A percentile compares a stretch with the other conserved stretches of the same genome.
These are phyloP conservation scores for Chaetomium strumarium DNA, from an alignment of 2,329 filamentous ascomycete genomes.

Conservation along the genomic window DNA sequence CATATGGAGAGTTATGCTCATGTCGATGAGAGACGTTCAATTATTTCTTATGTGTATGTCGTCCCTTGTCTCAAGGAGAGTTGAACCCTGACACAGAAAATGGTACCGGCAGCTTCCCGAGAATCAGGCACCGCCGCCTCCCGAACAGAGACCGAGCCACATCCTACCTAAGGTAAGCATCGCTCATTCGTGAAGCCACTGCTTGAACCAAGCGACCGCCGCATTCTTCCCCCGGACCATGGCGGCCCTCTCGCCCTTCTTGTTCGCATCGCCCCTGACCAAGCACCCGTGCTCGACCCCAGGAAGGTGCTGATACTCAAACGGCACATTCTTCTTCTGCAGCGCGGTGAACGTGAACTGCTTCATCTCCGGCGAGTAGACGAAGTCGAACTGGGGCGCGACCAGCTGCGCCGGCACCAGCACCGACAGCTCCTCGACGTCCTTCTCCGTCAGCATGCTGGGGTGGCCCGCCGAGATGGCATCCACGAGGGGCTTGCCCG, in stretches of 20 bases:
- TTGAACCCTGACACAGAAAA: too few relatives aligned
- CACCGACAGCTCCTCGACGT: constrained; percentile 37
- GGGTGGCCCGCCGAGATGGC: constrained; percentile 42
- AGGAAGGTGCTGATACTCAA: constrained; percentile 47
- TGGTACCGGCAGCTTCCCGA: not conserved
- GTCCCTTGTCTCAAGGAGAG: too few relatives aligned
- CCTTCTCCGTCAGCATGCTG: constrained; percentile 36
- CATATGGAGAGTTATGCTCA: too few relatives aligned
- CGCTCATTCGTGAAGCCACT: constrained; percentile 14
- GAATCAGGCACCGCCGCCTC: not conserved
- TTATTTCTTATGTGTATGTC: too few relatives aligned
- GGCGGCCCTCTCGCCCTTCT: constrained; percentile 36
- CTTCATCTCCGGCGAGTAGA: constrained; percentile 43
- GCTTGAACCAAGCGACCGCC: constrained; percentile 40
- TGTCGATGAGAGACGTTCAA: too few relatives aligned
- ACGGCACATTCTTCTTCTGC: constrained; percentile 34
- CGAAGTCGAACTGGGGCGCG: constrained; percentile 41
- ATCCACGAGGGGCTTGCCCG: constrained; percentile 37
- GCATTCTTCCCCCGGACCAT: constrained; percentile 44
- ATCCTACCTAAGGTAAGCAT: not conserved
- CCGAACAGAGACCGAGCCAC: not conserved
- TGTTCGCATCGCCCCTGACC: constrained; percentile 36
- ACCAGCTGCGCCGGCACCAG: constrained; percentile 46
- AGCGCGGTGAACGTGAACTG: constrained; percentile 35
- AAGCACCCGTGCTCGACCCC: constrained; percentile 43